Evolutionary conservation across 768 basidiomycete genomes (phyloP).

Genomic region (Hebeloma cylindrosporum): DNA sequence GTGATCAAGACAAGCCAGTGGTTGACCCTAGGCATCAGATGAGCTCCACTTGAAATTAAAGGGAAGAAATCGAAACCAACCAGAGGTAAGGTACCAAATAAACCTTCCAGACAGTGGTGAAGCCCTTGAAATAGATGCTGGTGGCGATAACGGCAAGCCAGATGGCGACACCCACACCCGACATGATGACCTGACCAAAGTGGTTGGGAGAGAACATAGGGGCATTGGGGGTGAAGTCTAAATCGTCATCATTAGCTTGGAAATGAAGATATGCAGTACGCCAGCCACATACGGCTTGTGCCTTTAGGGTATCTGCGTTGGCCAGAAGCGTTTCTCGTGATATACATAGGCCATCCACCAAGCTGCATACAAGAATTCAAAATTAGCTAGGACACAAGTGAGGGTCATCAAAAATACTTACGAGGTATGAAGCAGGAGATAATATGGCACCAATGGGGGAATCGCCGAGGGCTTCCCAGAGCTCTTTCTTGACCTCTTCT

Average conservation of each 20-base stretch:
- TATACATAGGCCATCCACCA: slow-evolving; percentile 84
- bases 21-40: slow-evolving; percentile 56
- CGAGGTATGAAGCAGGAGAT: slow-evolving; percentile 57
- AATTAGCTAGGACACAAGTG: too few species aligned
- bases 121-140: slow-evolving; percentile 61
- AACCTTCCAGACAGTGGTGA: slow-evolving; percentile 69
- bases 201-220: slow-evolving; percentile 88
- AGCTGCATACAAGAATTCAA: slow-evolving; percentile 40
- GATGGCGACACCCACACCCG: slow-evolving; percentile 78
- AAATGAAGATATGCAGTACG: neutral
- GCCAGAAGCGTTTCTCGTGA: slow-evolving; percentile 81
- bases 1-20: slow-evolving; percentile 97
- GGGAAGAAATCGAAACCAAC: slow-evolving; percentile 30
- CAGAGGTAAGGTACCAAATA: slow-evolving; percentile 92
- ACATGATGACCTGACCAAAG: slow-evolving; percentile 69
- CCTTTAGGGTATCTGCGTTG: slow-evolving; percentile 76
- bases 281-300: slow-evolving; percentile 82
- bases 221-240: slow-evolving; percentile 78
- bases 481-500: slow-evolving; percentile 65
- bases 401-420: too few species aligned
- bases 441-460: slow-evolving; percentile 75
- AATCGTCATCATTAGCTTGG: too few species aligned
- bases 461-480: slow-evolving; percentile 88
- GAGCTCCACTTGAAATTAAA: neutral
- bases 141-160: slow-evolving; percentile 63